phyloP scores from a whole-genome alignment of 192 early-diverging fungal genomes.

The Backusella morwellensis region DNA sequence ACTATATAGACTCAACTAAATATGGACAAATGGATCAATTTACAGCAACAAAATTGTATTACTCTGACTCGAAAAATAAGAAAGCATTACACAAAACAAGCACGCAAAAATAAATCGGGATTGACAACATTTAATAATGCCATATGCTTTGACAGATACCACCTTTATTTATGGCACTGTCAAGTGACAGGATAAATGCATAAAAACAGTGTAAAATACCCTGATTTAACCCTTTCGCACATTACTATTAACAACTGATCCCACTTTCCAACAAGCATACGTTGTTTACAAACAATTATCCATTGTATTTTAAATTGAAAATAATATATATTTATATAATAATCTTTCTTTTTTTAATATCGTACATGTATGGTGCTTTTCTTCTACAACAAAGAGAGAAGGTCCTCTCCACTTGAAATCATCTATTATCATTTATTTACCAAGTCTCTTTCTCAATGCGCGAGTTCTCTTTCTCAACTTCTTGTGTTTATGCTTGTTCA shows the following conservation, averaged over 20 bases:
- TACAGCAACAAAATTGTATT: neutral
- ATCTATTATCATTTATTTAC: slow-evolving; percentile 52
- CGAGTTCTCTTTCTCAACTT: slow-evolving; percentile 79
- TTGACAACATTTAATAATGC: neutral
- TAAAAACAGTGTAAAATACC: neutral
- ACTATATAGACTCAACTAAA: neutral
- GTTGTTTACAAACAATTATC: neutral
- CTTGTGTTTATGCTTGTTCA: slow-evolving; percentile 97
- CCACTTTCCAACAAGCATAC: neutral
- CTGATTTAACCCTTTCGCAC: neutral
- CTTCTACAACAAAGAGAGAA: neutral
- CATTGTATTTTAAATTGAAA: neutral
- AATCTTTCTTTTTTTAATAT: neutral
- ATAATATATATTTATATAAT: neutral
- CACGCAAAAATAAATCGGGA: neutral
- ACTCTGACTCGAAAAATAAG: neutral
- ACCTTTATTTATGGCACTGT: too few species aligned
- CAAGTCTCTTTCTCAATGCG: slow-evolving; percentile 72
- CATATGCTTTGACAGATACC: too few species aligned
- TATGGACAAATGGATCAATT: too few species aligned
- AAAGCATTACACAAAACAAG: neutral
- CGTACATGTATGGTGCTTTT: neutral
- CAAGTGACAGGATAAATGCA: neutral
- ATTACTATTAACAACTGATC: neutral
- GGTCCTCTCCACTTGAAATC: neutral